phyloP scores from a whole-genome alignment of 2,329 filamentous ascomycete species.

The Colletotrichum acutatum region DNA sequence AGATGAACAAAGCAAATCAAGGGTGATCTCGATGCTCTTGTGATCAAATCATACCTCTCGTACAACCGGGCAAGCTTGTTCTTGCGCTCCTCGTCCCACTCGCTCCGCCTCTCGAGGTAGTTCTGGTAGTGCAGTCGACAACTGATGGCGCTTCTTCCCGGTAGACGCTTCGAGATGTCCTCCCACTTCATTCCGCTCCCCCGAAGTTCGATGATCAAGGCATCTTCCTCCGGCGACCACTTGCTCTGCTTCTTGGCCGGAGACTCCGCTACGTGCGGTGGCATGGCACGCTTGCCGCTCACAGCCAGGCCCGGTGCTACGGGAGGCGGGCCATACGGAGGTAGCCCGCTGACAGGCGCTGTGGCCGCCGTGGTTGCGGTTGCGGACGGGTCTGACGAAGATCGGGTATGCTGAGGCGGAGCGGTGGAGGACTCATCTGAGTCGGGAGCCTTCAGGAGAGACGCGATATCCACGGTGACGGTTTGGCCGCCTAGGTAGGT shows the following conservation, averaged over 20 bases:
- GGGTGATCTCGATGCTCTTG: background rate
- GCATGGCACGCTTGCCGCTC: conserved; percentile 60
- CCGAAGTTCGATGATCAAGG: conserved; percentile 91
- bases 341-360: conserved; percentile 33
- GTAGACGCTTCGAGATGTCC: conserved; percentile 91
- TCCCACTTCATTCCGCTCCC: conserved; percentile 98
- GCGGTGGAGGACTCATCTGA: conserved; percentile 75
- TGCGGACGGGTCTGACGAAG: conserved; percentile 47
- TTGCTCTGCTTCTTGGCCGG: conserved; percentile 96
- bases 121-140: conserved; percentile 97
- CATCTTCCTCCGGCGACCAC: conserved; percentile 94
- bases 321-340: conserved; percentile 37
- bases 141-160: conserved; percentile 91
- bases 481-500: conserved; percentile 52
- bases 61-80: conserved; percentile 96
- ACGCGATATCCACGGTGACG: conserved; percentile 95
- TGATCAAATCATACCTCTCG: conserved; percentile 79
- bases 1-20: background rate
- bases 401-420: conserved; percentile 51
- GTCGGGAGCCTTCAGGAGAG: conserved; percentile 81
- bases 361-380: conserved; percentile 39
- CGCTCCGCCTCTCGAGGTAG: conserved; percentile 90
- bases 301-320: conserved; percentile 47
- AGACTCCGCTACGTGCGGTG: conserved; percentile 67
- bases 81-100: conserved; percentile 98